Conservation (phyloP, 495 filamentous ascomycete genomes). For the Lindgomyces ingoldianus region DNA sequence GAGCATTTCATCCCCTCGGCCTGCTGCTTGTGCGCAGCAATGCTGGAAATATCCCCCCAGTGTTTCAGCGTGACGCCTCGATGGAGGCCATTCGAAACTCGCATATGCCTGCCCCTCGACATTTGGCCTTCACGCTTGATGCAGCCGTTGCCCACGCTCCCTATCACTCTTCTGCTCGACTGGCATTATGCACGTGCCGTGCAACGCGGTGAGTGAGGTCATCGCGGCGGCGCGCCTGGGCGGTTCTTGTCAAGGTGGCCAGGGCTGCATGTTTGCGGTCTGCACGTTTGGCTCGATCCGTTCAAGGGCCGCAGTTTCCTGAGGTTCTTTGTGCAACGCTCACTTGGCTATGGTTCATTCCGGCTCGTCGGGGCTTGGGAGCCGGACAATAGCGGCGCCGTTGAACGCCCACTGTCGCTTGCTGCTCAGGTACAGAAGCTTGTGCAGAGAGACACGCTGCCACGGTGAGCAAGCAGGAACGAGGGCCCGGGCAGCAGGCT, state of each 20-base stretch:
- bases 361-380: conserved; percentile 2
- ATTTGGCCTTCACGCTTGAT: neutral
- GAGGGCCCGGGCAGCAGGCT: neutral
- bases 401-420: conserved; percentile 16
- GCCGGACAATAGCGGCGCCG: conserved; percentile 17
- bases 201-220: conserved; percentile 10
- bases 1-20: conserved; percentile 1
- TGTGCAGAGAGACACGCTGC: neutral
- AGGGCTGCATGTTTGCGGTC: conserved; percentile 8
- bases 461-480: neutral
- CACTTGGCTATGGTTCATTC: conserved; percentile 5
- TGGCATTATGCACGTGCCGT: conserved; percentile 22
- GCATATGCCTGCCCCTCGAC: neutral
- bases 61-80: conserved; percentile 20
- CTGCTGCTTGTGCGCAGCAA: neutral
- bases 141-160: conserved; percentile 1
- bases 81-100: conserved; percentile 8
- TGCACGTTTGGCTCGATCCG: conserved; percentile 33
- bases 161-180: neutral
- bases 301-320: conserved; percentile 32
- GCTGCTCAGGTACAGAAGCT: conserved; percentile 26
- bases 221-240: neutral
- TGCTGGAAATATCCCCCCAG: neutral
- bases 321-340: conserved; percentile 20
- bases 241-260: conserved; percentile 6